Evolutionary conservation across 2,329 filamentous ascomycete species (phyloP), one percentile per base, ranked within the genome.

Genomic region (Venturia asperata): DNA sequence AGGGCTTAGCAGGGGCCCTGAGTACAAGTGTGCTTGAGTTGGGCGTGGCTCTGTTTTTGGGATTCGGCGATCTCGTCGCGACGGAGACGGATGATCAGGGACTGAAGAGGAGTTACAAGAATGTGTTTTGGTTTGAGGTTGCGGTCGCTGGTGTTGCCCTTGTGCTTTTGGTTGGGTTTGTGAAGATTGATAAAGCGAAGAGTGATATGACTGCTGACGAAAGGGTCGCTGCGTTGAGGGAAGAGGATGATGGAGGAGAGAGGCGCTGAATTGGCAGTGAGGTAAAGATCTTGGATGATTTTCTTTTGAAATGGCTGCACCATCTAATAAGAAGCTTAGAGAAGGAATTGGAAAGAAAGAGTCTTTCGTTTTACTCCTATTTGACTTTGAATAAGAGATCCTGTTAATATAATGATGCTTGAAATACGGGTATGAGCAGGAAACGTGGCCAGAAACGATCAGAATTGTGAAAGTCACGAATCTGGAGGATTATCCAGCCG

Each of bases 1-100:
- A 93, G 72, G 89, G 88, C 0, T 78, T 91, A 0, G 89, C 88
- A 0, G 88, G 89, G 0, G 88, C 85, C 0, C 74, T 92, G 58
- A 86, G 89, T 70, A 91, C 89, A 75, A 86, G 84, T 61, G 75
- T 91, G 1, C 72, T 91, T 39, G 89, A 90, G 70, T 79, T 92
- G 10, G 87, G 87, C 11, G 87, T 91, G 70, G 87, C 88, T 0
- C 80, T 92, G 63, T 85, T 86, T 76, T 79, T 92, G 5, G 88
- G 87, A 0, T 82, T 92, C 64, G 85, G 84, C 0, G 89, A 92
- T 72, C 81, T 92, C 13, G 75, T 77, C 24, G 78, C 77, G 24
- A 81, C 83, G 0, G 79, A 81, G 49, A 81, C 81, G 24, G 75
- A 75, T 5, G 66, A 75, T 43, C 68, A 71, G 19, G 81, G 81